Evolutionary conservation across 352 stramenopile genomes (phyloP).

Genomic region (Stramenopiles sp.): DNA sequence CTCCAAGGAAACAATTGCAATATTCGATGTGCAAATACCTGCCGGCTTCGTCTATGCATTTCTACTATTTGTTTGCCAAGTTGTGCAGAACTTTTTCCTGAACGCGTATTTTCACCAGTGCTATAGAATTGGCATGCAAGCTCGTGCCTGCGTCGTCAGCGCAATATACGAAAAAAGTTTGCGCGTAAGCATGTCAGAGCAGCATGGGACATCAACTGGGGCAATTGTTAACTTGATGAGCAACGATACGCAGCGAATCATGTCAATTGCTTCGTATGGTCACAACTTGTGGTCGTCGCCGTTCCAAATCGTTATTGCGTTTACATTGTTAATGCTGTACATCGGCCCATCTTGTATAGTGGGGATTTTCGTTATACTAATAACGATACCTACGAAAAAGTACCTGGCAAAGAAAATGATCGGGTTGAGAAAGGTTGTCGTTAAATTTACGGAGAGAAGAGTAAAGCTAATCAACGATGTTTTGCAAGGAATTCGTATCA

Average conservation of each 20-base stretch:
- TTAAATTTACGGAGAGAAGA: slow-evolving; percentile 39
- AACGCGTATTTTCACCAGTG: background rate
- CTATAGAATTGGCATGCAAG: background rate
- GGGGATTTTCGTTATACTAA: slow-evolving; percentile 26
- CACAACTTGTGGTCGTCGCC: slow-evolving; percentile 36
- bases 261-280: slow-evolving; percentile 18
- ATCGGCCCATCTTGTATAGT: slow-evolving; percentile 35
- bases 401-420: background rate
- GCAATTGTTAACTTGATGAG: background rate
- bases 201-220: background rate
- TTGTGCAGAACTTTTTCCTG: background rate
- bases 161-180: background rate
- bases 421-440: background rate
- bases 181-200: background rate
- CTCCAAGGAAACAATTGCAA: background rate
- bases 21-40: background rate
- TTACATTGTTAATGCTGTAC: slow-evolving; percentile 35
- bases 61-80: background rate
- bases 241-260: background rate
- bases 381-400: background rate
- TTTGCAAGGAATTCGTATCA: slow-evolving; percentile 73
- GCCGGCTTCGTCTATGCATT: background rate
- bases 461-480: slow-evolving; percentile 81
- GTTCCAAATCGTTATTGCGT: slow-evolving; percentile 35
- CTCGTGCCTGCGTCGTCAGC: background rate